Evolutionary conservation across 225 moss, liverwort and hornwort species (phyloP), one percentile per base, ranked within the genome.

Genomic region (Bryoerythrophyllum caledonicum): DNA sequence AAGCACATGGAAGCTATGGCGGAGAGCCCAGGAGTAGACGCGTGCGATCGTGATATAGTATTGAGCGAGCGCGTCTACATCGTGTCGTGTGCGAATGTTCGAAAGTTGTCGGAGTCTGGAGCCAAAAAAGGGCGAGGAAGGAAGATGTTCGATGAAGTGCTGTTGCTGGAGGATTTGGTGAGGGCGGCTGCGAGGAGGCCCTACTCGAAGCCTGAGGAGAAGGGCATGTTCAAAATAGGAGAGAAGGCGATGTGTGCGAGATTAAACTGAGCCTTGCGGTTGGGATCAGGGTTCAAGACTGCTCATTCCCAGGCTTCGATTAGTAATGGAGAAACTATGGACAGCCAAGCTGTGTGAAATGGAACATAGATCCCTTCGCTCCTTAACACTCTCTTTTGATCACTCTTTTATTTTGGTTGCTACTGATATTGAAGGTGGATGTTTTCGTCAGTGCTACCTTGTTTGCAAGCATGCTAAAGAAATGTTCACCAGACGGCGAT

Each of bases 381-480:
- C 15, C 44, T 15, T 15, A 14, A 44, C 0, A 15, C 4, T 15
- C 15, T 44, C 5, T 44, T 15, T 44, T 44, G 0, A 3, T 3
- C 0, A 34, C 0, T 3, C 6, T 6, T 10, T 1, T 19, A 1
- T 1, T 6, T 6, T 19, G 17, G 2, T 1, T 49, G 48, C 7
- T 19, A 17, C 48, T 49, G 19, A 7, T 17, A 6, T 17, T 16
- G 15, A 5, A 15, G 25, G n/a, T 23, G 21, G 0, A 38, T 19
- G 1, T 17, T 44, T 19, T 49, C 17, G 48, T 49, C 17, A 49
- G 17, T 4, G 6, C 48, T 44, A 12, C 44, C 41, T 46, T 5
- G 4, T 44, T 37, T 5, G 5, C 38, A 1, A 11, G 5, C 12
- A 63, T 21, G 10, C 5, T 23, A 12, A n/a, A 60, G 6, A 26